Evolutionary conservation across 306 rosid species (phyloP).

Genomic region (Astragalus glycyphyllos): DNA sequence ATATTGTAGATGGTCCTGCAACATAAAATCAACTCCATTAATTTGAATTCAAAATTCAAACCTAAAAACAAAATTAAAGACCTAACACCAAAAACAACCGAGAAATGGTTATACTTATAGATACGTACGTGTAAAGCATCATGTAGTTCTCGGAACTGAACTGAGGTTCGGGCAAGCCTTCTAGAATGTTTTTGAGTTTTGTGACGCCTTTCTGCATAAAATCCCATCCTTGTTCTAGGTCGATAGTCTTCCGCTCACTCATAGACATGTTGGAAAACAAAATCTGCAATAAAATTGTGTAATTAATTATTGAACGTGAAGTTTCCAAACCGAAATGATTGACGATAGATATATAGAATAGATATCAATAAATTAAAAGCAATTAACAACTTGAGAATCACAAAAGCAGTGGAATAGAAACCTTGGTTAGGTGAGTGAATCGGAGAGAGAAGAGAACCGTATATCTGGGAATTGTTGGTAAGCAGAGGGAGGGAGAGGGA

Average conservation of each 20-base stretch:
- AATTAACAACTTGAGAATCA: not conserved
- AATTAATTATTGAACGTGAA: not conserved
- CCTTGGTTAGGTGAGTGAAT: not conserved
- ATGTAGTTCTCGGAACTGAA: constrained; percentile 64
- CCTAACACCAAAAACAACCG: not conserved
- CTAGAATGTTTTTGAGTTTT: constrained; percentile 69
- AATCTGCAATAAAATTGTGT: constrained; percentile 22
- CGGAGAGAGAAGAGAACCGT: constrained; percentile 36
- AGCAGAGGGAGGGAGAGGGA: not conserved
- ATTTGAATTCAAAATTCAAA: not conserved
- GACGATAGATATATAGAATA: not conserved
- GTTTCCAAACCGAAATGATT: not conserved
- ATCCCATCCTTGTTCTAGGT: constrained; percentile 71
- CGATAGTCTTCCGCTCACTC: constrained; percentile 60
- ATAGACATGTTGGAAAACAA: constrained; percentile 42
- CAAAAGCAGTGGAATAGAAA: not conserved
- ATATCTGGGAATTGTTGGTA: constrained; percentile 5
- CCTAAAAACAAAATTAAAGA: not conserved
- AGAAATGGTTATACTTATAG: not conserved
- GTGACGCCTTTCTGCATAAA: constrained; percentile 63
- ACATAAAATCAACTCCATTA: constrained; percentile 10
- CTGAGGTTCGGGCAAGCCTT: constrained; percentile 65
- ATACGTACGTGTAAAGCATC: constrained; percentile 58
- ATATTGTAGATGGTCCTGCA: constrained; percentile 77
- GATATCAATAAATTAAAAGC: not conserved